These are phyloP conservation scores for Apiospora aurea DNA, from an alignment of 2,329 filamentous ascomycete species.

Conservation along the genomic window DNA sequence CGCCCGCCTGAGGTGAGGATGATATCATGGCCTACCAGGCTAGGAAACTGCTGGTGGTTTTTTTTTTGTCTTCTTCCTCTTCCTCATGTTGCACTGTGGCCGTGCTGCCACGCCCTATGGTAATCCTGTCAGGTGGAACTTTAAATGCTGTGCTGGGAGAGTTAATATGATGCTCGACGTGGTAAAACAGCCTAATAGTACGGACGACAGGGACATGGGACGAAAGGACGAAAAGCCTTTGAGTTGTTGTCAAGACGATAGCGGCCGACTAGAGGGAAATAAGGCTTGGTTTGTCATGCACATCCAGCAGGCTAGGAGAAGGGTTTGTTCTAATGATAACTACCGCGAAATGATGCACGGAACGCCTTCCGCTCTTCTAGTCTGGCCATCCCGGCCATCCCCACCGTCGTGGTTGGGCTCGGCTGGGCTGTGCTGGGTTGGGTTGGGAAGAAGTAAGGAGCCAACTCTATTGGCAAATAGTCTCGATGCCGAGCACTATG, in stretches of 20 bases:
- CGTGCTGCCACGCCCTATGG: neutral
- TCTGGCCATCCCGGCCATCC: neutral
- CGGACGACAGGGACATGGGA: conserved; percentile 13
- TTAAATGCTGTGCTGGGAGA: neutral
- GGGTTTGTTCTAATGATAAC: conserved; percentile 13
- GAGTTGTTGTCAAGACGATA: conserved; percentile 12
- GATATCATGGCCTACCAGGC: conserved; percentile 1
- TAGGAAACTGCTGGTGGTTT: neutral
- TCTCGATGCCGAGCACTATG: neutral
- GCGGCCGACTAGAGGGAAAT: neutral
- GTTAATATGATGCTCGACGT: neutral
- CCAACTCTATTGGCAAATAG: conserved; percentile 20
- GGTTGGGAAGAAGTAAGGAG: neutral
- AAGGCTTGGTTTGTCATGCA: conserved; percentile 8
- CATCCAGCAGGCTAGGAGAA: neutral
- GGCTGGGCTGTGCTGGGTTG: too few species aligned
- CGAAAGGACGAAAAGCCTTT: neutral
- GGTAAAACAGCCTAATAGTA: conserved; percentile 10
- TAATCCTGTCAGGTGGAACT: conserved; percentile 1
- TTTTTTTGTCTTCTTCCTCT: neutral
- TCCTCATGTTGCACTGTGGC: neutral
- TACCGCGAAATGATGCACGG: conserved; percentile 18
- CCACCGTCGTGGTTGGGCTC: neutral
- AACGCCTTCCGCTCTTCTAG: conserved; percentile 16
- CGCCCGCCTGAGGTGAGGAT: neutral